Percentiles rank a stretch among this genome's conserved stretches.
Evolutionary conservation across 495 filamentous ascomycete genomes (phyloP).

Genomic region (Aspergillus sparsus): DNA sequence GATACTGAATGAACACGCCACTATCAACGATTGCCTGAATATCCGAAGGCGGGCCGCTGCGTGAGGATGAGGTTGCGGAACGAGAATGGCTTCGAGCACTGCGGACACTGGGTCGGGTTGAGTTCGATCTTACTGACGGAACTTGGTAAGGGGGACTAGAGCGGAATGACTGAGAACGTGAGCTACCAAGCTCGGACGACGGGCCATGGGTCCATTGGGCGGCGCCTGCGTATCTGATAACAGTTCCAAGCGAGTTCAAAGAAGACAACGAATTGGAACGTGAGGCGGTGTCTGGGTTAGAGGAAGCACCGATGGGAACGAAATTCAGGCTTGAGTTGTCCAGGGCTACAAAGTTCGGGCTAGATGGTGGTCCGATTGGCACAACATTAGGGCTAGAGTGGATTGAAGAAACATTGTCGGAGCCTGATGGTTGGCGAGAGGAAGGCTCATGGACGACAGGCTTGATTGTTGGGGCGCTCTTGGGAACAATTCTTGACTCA

Average conservation of each 20-base stretch:
- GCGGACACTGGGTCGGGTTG: slow-evolving; percentile 29
- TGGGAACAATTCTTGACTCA: slow-evolving; percentile 38
- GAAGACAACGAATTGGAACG: slow-evolving; percentile 51
- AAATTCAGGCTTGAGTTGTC: slow-evolving; percentile 49
- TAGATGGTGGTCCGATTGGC: slow-evolving; percentile 46
- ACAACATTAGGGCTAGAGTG: slow-evolving; percentile 48
- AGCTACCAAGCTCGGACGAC: slow-evolving; percentile 41
- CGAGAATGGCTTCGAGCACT: slow-evolving; percentile 37
- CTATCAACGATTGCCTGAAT: slow-evolving; percentile 44
- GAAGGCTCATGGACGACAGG: slow-evolving; percentile 37
- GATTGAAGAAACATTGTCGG: slow-evolving; percentile 28
- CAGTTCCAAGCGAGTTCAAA: slow-evolving; percentile 52
- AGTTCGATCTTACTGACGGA: slow-evolving; percentile 35
- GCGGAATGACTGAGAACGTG: slow-evolving; percentile 40
- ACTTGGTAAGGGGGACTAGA: slow-evolving; percentile 42
- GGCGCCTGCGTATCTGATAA: slow-evolving; percentile 41
- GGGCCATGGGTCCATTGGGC: slow-evolving; percentile 40
- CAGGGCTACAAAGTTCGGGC: slow-evolving; percentile 46
- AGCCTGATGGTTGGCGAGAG: slow-evolving; percentile 26
- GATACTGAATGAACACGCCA: slow-evolving; percentile 49
- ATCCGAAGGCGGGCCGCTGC: slow-evolving; percentile 41
- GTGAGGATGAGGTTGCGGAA: slow-evolving; percentile 43
- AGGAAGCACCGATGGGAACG: slow-evolving; percentile 36
- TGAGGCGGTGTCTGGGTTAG: slow-evolving; percentile 40
- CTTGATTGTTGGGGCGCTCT: slow-evolving; percentile 45